Base-by-base conservation (phyloP, 768 basidiomycete species). In the Boletus eberwhitei region DNA sequence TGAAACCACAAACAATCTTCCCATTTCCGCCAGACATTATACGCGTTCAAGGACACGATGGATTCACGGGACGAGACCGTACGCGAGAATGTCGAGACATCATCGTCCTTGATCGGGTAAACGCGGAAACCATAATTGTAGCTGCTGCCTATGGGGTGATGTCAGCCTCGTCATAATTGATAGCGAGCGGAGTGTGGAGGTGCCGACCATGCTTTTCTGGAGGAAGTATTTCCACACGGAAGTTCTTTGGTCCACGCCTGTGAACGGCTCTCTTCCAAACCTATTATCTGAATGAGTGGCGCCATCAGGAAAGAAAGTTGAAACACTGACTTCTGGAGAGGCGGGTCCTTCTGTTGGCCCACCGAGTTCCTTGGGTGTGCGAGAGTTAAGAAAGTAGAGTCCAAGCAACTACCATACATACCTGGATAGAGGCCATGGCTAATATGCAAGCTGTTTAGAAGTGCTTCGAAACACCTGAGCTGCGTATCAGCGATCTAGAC, bases 1-100 rank as follows among this genome's bases (percentile, higher is more conserved):
- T 93, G 90, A 62, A 91, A 85, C 74, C 76, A 81, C 11, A 93
- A 73, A 54, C 88, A 90, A 61, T 93, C 90, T 53, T 90, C 90
- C 90, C 90, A 93, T 43, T 79, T 75, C 26, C 90, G 77, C 82
- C 87, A 90, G 36, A 93, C 75, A 14, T 87, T 85, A 63, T 93
- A 92, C 53, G 83, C 83, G 9, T 68, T 62, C 43, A 71, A 54
- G 2, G 71, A 72, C 17, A 61, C 63, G 32, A 64, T 51, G 6
- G 78, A 77, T 21, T 68, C 75, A 29, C 71, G 56, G 22, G 79
- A 81, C 8, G 71, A 61, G 13, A 55, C 57, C 3, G 60, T 48
- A 12, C 49, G 57, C 5, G 62, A 53, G 22, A 38, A 36, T 24
- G 54, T 39, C 17, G 64, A 68, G 22, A 71, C 64, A 53, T 78